Evolutionary conservation across 306 rosid genomes (phyloP).

Genomic region (Cicer bijugum): DNA sequence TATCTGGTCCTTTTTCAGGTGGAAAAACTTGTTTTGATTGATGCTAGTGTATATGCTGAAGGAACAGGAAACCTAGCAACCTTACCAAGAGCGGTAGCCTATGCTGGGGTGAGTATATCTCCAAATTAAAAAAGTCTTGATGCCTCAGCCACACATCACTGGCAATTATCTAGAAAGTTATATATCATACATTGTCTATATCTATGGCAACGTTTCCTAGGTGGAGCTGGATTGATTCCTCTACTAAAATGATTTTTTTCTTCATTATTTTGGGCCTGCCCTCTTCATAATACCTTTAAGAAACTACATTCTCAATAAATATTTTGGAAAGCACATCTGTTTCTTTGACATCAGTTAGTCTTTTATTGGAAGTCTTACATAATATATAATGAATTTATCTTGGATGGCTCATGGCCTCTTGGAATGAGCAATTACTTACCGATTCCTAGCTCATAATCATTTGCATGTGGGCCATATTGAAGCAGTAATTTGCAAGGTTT

Average conservation of each 20-base stretch:
- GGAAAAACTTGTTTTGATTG: slow-evolving; percentile 85
- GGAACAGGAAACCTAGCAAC: slow-evolving; percentile 75
- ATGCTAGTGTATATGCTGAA: slow-evolving; percentile 90
- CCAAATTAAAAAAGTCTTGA: slow-evolving; percentile 8
- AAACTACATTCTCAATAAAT: background rate
- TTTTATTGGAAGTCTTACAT: background rate
- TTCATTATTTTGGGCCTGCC: background rate
- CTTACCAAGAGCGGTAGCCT: slow-evolving; percentile 70
- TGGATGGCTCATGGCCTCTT: slow-evolving; percentile 20
- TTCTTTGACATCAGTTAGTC: background rate
- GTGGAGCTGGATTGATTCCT: no score
- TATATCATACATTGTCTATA: background rate
- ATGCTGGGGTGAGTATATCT: slow-evolving; percentile 74
- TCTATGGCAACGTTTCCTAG: background rate
- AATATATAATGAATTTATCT: background rate
- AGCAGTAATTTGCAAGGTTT: background rate
- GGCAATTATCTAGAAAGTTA: background rate
- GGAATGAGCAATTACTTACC: background rate
- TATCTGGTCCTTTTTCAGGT: slow-evolving; percentile 65
- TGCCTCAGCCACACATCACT: background rate
- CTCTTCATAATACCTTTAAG: background rate
- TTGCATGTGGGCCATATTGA: background rate
- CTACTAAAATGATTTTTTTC: no score
- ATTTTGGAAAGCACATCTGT: background rate
- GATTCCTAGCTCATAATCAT: background rate